Conservation (phyloP, 2,329 filamentous ascomycete species). For the Pseudodiploospora longispora region DNA sequence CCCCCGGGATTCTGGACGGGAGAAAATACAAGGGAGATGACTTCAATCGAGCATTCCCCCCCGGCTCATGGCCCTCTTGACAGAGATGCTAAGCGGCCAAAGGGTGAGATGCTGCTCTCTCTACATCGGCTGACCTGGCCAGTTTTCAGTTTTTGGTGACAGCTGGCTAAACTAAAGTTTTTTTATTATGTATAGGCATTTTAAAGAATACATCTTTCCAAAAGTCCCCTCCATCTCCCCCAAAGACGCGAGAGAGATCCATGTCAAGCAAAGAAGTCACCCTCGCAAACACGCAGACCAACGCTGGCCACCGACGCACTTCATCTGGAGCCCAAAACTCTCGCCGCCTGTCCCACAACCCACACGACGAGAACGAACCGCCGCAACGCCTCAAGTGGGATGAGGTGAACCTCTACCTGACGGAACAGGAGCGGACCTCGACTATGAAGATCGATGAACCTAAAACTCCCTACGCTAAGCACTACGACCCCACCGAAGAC, state of each 20-base stretch:
- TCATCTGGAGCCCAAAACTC: constrained; percentile 58
- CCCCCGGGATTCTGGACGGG: too few relatives aligned
- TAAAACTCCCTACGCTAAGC: constrained; percentile 91
- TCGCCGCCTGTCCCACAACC: constrained; percentile 60
- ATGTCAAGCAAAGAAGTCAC: constrained; percentile 77
- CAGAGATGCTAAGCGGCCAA: constrained; percentile 35
- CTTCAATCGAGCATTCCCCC: constrained; percentile 30
- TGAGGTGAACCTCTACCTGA: constrained; percentile 93
- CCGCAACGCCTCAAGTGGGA: constrained; percentile 91
- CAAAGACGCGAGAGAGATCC: constrained; percentile 24
- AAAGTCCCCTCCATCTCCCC: constrained; percentile 47
- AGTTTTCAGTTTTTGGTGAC: neutral
- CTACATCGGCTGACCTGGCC: too few relatives aligned
- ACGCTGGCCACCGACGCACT: constrained; percentile 82
- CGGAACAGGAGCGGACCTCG: constrained; percentile 87
- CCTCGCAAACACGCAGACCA: constrained; percentile 87
- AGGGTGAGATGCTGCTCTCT: constrained; percentile 25
- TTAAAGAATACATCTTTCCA: constrained; percentile 71
- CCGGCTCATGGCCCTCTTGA: constrained; percentile 34
- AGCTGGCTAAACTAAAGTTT: neutral
- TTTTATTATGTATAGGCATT: constrained; percentile 56
- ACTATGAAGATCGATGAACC: constrained; percentile 99
- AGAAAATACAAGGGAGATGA: constrained; percentile 26
- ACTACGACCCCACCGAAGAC: constrained; percentile 85
- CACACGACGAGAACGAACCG: constrained; percentile 36